Base-by-base conservation (phyloP, 306 rosid genomes). In the Luffa aegyptiaca region DNA sequence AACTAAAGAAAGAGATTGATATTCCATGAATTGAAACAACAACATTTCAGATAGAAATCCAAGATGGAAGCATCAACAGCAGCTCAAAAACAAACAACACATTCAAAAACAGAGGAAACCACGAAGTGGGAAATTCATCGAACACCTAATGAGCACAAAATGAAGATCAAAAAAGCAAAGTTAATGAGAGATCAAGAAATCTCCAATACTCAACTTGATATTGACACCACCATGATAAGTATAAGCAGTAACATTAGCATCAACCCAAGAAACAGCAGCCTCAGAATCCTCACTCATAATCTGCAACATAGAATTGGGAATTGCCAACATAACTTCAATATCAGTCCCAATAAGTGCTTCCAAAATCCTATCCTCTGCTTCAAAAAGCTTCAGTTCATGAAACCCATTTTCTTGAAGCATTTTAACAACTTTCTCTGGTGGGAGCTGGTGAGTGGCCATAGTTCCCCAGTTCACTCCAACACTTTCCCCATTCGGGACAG, bases 391-490 rank as follows among this genome's bases (percentile, higher is more conserved):
- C 83, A 95, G 58, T 75, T 88, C 90, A 10, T 73, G 69, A 70
- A 95, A 85, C 77, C 97, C 96, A 80, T 95, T 93, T 53, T 92
- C 89, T 73, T 78, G 81, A 71, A 95, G 88, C 97, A 95, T 89
- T 83, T 84, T 81, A 14, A 90, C 93, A 21, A 93, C 93, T 71
- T 85, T 91, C 72, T 84, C 84, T 0, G 92, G 90, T 18, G 97
- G 90, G 78, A 93, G 92, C 74, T 86, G 91, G 80, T 88, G 91
- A 44, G 90, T 87, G 0, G 97, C 87, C 92, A 90, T 86, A n/a
- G 95, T 91, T 77, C 98, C 98, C 98, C 98, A 95, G 82, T 95
- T 95, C 81, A 93, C 92, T 74, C 97, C 98, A 69, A 95, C 84
- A 37, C 90, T 80, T 46, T 37, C 62, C 16, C 84, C 88, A 35